phyloP scores from a whole-genome alignment of 2,329 filamentous ascomycete genomes.

The Xenosphaeropsis pyriputrescens region DNA sequence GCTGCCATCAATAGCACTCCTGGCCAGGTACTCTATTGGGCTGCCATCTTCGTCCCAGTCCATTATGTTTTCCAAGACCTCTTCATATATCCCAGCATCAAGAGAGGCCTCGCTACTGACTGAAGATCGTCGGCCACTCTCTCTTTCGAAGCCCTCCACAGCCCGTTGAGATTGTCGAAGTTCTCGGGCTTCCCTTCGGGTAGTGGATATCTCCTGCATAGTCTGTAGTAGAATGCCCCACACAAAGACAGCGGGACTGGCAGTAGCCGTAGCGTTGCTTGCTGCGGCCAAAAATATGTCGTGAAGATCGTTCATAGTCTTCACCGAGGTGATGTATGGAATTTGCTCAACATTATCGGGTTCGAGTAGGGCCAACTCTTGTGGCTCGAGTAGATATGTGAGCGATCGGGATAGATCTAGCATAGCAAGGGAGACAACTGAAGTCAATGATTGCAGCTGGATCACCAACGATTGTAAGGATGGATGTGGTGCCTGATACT shows the following conservation, averaged over 20 bases:
- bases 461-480: constrained; percentile 26
- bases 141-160: constrained; percentile 15
- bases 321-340: constrained; percentile 54
- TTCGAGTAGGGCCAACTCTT: constrained; percentile 19
- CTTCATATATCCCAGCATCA: constrained; percentile 22
- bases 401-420: constrained; percentile 24
- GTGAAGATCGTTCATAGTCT: constrained; percentile 60
- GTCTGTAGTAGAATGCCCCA: constrained; percentile 68
- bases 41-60: constrained; percentile 19
- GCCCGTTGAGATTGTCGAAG: constrained; percentile 24
- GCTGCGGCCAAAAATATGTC: constrained; percentile 50
- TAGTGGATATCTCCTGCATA: constrained; percentile 30
- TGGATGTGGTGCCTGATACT: constrained; percentile 28
- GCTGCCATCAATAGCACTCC: constrained; percentile 27
- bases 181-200: constrained; percentile 39
- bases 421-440: constrained; percentile 56
- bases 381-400: constrained; percentile 21
- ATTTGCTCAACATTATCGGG: constrained; percentile 23
- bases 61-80: constrained; percentile 27
- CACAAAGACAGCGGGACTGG: constrained; percentile 61
- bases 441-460: constrained; percentile 54
- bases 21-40: constrained; percentile 28
- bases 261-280: constrained; percentile 38
- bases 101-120: constrained; percentile 4
- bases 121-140: constrained; percentile 8